These are phyloP conservation scores for Cercospora sojina DNA, from an alignment of 2,329 filamentous ascomycete species.

Conservation along the genomic window DNA sequence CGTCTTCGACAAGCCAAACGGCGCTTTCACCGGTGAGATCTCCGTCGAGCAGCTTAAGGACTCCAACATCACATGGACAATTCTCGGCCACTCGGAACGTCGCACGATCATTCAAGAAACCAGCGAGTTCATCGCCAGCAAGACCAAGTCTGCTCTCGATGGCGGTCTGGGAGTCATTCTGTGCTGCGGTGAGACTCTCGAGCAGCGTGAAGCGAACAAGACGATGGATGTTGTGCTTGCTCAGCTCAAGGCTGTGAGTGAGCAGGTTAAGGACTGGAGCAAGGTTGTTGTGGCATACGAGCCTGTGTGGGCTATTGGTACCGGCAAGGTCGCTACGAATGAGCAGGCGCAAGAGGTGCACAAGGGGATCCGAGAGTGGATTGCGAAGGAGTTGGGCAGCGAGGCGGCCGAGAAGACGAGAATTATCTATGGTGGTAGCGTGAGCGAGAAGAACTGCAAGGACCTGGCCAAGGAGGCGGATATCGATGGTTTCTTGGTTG, in stretches of 20 bases:
- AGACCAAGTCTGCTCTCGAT: slow-evolving; percentile 90
- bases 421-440: slow-evolving; percentile 94
- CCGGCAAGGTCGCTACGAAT: slow-evolving; percentile 86
- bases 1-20: slow-evolving; percentile 84
- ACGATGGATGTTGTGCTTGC: slow-evolving; percentile 82
- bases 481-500: slow-evolving; percentile 97
- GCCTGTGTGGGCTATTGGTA: slow-evolving; percentile 93
- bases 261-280: slow-evolving; percentile 80
- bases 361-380: slow-evolving; percentile 85
- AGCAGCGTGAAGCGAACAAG: slow-evolving; percentile 82
- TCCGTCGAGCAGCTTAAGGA: slow-evolving; percentile 89
- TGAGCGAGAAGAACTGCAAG: slow-evolving; percentile 96
- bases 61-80: slow-evolving; percentile 80
- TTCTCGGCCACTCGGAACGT: slow-evolving; percentile 94
- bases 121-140: slow-evolving; percentile 79
- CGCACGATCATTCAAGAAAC: slow-evolving; percentile 84
- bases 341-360: slow-evolving; percentile 93
- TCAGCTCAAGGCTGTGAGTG: slow-evolving; percentile 80
- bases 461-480: slow-evolving; percentile 89
- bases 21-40: slow-evolving; percentile 96
- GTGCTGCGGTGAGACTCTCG: slow-evolving; percentile 94
- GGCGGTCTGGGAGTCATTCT: slow-evolving; percentile 88
- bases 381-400: slow-evolving; percentile 70
- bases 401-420: slow-evolving; percentile 82
- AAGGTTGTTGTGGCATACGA: slow-evolving; percentile 98